phyloP scores from a whole-genome alignment of 352 stramenopile genomes.

The Pythium biforme region DNA sequence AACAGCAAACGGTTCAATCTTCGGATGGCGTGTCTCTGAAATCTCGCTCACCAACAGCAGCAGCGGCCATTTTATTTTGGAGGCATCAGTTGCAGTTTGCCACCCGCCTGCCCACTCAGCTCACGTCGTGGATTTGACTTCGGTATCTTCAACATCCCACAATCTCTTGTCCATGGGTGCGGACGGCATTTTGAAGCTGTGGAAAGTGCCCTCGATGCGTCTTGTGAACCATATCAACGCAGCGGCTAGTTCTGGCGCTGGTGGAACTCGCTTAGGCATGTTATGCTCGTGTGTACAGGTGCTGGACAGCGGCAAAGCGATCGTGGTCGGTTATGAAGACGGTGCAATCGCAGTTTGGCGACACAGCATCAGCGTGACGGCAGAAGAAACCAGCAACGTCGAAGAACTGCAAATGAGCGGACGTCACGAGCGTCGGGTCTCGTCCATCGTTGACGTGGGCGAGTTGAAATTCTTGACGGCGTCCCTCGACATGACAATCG shows the following conservation, averaged over 20 bases:
- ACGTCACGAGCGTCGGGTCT: slow-evolving; percentile 45
- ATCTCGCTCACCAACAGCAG: background rate
- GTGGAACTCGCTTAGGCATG: slow-evolving; percentile 26
- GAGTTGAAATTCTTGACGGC: slow-evolving; percentile 38
- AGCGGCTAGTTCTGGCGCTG: slow-evolving; percentile 16
- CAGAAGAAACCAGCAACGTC: slow-evolving; percentile 16
- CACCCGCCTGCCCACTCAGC: slow-evolving; percentile 41
- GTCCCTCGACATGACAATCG: slow-evolving; percentile 66
- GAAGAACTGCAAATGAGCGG: slow-evolving; percentile 29
- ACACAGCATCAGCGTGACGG: slow-evolving; percentile 1
- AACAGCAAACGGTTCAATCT: slow-evolving; percentile 15
- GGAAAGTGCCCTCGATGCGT: slow-evolving; percentile 38
- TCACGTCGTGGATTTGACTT: slow-evolving; percentile 36
- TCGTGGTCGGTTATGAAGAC: slow-evolving; percentile 57
- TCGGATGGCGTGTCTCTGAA: slow-evolving; percentile 8
- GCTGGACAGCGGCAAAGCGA: slow-evolving; percentile 3
- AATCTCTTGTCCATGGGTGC: slow-evolving; percentile 42
- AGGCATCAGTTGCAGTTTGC: slow-evolving; percentile 6
- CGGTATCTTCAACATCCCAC: background rate
- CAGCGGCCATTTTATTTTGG: slow-evolving; percentile 9
- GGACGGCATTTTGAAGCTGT: slow-evolving; percentile 64
- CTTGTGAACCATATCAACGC: slow-evolving; percentile 44
- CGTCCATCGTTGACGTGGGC: slow-evolving; percentile 29
- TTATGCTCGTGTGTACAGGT: slow-evolving; percentile 40
- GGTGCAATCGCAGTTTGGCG: slow-evolving; percentile 45